phyloP scores from a whole-genome alignment of 2,329 filamentous ascomycete species.

The Aspergillus jensenii region DNA sequence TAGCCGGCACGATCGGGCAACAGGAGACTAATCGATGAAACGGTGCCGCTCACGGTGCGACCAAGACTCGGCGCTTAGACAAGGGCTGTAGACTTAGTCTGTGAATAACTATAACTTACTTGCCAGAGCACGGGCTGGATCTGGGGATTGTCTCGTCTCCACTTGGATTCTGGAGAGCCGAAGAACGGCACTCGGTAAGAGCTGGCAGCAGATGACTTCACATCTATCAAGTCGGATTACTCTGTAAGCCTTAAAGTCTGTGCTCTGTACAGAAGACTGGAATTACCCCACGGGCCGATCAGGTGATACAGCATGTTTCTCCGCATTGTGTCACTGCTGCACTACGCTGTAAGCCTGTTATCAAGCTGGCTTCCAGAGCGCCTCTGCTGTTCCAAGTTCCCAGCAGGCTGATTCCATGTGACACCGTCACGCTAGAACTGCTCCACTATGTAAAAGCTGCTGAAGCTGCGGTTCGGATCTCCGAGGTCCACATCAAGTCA shows the following conservation, averaged over 20 bases:
- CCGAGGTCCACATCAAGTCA: not conserved
- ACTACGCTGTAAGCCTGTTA: not conserved
- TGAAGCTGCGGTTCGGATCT: not conserved
- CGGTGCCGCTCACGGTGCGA: slow-evolving; percentile 15
- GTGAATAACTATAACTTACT: no score
- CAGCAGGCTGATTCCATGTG: no score
- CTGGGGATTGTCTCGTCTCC: not conserved
- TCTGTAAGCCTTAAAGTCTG: no score
- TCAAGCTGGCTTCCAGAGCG: not conserved
- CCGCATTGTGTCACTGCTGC: not conserved
- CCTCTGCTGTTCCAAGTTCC: no score
- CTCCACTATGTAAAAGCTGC: not conserved
- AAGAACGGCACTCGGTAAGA: not conserved
- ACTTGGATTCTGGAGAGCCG: not conserved
- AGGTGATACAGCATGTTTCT: slow-evolving; percentile 7
- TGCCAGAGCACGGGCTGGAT: not conserved
- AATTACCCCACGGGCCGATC: slow-evolving; percentile 9
- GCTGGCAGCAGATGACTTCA: not conserved
- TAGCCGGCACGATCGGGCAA: slow-evolving; percentile 8
- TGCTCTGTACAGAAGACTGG: no score
- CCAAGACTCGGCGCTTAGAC: slow-evolving; percentile 9
- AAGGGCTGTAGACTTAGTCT: not conserved
- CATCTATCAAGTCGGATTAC: not conserved
- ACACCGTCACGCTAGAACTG: not conserved
- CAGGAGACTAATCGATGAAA: slow-evolving; percentile 13